A percentile compares a stretch with the other conserved stretches of the same genome.
These are phyloP conservation scores for Penicillium griseofulvum DNA, from an alignment of 2,329 filamentous ascomycete species.

Conservation along the genomic window DNA sequence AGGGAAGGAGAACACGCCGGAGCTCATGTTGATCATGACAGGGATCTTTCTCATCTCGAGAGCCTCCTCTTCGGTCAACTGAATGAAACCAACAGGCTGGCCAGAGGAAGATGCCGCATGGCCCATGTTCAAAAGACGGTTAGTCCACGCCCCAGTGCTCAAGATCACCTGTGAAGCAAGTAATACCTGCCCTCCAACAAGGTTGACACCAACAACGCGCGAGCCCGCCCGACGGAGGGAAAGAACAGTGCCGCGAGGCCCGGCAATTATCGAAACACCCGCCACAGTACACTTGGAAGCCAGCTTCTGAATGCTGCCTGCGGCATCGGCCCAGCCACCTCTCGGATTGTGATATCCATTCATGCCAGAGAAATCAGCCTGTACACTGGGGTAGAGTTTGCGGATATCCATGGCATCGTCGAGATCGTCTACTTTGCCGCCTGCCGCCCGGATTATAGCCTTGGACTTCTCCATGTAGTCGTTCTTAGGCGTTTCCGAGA, in stretches of 20 bases:
- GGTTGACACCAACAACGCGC: constrained; percentile 57
- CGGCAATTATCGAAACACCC: constrained; percentile 48
- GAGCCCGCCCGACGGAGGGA: constrained; percentile 28
- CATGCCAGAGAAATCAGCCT: constrained; percentile 65
- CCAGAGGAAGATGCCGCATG: constrained; percentile 74
- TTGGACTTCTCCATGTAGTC: constrained; percentile 27
- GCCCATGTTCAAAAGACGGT: constrained; percentile 67
- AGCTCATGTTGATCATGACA: constrained; percentile 49
- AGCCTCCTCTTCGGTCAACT: constrained; percentile 68
- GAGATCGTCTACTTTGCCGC: constrained; percentile 40
- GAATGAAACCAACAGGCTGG: constrained; percentile 72
- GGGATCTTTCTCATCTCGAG: constrained; percentile 60
- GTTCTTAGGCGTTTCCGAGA: constrained; percentile 27
- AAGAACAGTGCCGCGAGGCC: constrained; percentile 27
- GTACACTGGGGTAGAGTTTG: constrained; percentile 26
- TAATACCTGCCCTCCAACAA: constrained; percentile 49
- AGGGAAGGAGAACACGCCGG: constrained; percentile 52
- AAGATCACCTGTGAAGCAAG: constrained; percentile 70
- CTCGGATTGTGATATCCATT: constrained; percentile 58
- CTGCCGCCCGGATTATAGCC: constrained; percentile 38
- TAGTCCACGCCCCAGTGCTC: constrained; percentile 81
- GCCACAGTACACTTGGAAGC: constrained; percentile 26
- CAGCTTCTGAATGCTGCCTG: constrained; percentile 47
- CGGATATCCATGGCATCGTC: constrained; percentile 34
- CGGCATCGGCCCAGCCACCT: constrained; percentile 80